Base-by-base conservation (phyloP, 140 eudicot species). In the Flaveria floridana region DNA sequence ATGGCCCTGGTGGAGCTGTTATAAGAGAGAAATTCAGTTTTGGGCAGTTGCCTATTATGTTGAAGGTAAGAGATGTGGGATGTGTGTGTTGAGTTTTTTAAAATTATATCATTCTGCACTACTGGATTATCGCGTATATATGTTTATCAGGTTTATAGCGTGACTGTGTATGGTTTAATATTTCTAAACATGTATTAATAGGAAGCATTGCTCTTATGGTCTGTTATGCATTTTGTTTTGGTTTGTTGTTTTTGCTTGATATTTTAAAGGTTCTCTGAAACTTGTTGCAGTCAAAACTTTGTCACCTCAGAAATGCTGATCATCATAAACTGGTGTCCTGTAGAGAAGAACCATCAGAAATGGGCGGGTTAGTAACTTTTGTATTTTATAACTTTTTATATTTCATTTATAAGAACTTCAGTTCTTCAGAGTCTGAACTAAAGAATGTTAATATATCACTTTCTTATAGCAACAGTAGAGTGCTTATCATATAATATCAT, bases 1-100 rank as follows among this genome's bases (percentile, higher is more conserved):
- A 85, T 26, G 87, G 86, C 8, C 78, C 86, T 47, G 13, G 14
- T 65, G 85, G 85, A 73, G 79, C 80, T 39, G 79, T 70, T 64
- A 70, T 85, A 7, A 85, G 91, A 68, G 96, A 88, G 42, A 84
- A 76, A 68, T 44, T 86, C 39, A 78, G 73, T 77, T 78, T 94
- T 63, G 99, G 99, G 23, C 88, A 80, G 82, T 78, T 94, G 46
- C 99, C 99, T 56, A 81, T 94, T 65, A 94, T 94, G 99, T 76
- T 94, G 68, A 93, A 85, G 96, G 97, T 85, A 67, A 76, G 78
- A 30, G 65, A 70, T 64, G 5, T 82, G 11, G 50, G 1, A 44
- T 2, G 12, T 13, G 11, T 25, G 9, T 59, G n/a, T 6, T 23
- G 39, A 23, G 9, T 59, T 25, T 11, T 25, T 25, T 10, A 59